Evolutionary conservation across 164 flowering plant genomes (phyloP).

Genomic region (Litsea cubeba): DNA sequence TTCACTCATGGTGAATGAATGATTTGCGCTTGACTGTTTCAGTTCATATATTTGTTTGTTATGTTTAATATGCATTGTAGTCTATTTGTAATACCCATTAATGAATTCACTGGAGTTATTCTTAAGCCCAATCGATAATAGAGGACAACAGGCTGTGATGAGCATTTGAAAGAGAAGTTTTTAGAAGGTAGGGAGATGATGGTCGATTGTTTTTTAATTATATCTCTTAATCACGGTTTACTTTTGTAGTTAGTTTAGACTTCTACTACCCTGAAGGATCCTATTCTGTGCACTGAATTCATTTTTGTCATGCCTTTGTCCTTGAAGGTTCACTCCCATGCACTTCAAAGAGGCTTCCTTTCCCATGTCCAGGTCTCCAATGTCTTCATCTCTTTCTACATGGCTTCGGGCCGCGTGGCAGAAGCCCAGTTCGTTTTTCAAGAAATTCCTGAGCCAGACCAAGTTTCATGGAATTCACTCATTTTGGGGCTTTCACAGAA

Average conservation of each 20-base stretch:
- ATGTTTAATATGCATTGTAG: too few species aligned
- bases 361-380: constrained; percentile 16
- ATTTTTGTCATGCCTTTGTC: constrained; percentile 1
- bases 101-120: too few species aligned
- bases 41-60: too few species aligned
- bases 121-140: too few species aligned
- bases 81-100: too few species aligned
- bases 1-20: too few species aligned
- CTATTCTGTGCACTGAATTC: background rate
- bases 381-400: constrained; percentile 21
- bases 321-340: constrained; percentile 19
- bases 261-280: background rate
- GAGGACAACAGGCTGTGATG: too few species aligned
- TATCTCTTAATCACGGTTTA: background rate
- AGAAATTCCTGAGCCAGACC: constrained; percentile 19
- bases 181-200: too few species aligned
- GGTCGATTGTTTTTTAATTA: too few species aligned
- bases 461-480: constrained; percentile 24
- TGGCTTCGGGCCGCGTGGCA: constrained; percentile 6
- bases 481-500: constrained; percentile 22
- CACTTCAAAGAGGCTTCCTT: constrained; percentile 15
- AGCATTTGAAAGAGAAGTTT: too few species aligned
- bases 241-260: background rate
- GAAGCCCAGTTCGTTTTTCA: constrained; percentile 18
- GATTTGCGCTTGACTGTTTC: too few species aligned